phyloP scores from a whole-genome alignment of 1,284 basidiomycete genomes.

The Leccinum laetum region DNA sequence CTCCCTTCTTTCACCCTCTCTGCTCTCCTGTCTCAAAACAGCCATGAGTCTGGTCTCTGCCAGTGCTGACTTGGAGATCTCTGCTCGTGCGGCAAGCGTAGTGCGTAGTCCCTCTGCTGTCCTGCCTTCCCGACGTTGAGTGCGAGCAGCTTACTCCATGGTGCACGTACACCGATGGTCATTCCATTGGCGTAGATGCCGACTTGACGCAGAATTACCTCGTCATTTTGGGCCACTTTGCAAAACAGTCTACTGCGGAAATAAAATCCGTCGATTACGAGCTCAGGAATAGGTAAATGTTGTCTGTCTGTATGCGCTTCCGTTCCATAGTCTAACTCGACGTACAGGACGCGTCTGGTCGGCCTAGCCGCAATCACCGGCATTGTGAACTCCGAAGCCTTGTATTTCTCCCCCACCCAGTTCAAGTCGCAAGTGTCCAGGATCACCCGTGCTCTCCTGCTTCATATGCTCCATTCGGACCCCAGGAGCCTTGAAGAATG shows the following conservation, averaged over 20 bases:
- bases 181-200: slow-evolving; percentile 77
- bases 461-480: slow-evolving; percentile 68
- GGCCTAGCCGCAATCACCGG: slow-evolving; percentile 85
- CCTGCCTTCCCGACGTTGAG: neutral
- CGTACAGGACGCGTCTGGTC: slow-evolving; percentile 74
- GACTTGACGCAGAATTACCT: slow-evolving; percentile 73
- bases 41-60: slow-evolving; percentile 63
- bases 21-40: slow-evolving; percentile 74
- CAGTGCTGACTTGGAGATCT: slow-evolving; percentile 75
- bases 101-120: slow-evolving; percentile 45
- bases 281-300: slow-evolving; percentile 63
- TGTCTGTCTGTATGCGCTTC: neutral
- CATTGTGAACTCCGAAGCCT: slow-evolving; percentile 82
- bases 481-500: slow-evolving; percentile 64
- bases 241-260: slow-evolving; percentile 55
- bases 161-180: slow-evolving; percentile 90
- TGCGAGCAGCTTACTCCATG: slow-evolving; percentile 79
- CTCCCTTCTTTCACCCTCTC: slow-evolving; percentile 75
- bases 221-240: slow-evolving; percentile 67
- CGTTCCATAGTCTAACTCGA: neutral
- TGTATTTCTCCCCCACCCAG: slow-evolving; percentile 77
- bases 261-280: slow-evolving; percentile 55
- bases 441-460: slow-evolving; percentile 77
- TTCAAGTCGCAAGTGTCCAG: slow-evolving; percentile 74
- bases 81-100: slow-evolving; percentile 80